These are phyloP conservation scores for Solanum rostratum DNA, from an alignment of 257 asterid species.

Conservation along the genomic window DNA sequence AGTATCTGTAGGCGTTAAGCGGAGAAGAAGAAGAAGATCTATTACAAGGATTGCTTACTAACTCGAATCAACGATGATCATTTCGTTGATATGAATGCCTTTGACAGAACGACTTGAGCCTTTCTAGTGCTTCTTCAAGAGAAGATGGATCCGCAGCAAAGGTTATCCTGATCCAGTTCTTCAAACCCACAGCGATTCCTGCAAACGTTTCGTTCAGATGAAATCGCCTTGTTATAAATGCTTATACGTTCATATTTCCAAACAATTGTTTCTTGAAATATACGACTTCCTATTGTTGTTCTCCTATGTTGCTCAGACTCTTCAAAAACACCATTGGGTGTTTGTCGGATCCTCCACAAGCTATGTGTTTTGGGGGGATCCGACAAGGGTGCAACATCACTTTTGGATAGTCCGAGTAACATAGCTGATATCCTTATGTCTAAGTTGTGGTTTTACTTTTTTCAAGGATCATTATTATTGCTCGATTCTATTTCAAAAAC, in stretches of 20 bases:
- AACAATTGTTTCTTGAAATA: not conserved
- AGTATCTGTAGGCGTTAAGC: not conserved
- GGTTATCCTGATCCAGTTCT: slow-evolving; percentile 66
- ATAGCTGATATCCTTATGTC: not conserved
- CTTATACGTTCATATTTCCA: not conserved
- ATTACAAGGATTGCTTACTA: not conserved
- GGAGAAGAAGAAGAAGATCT: not conserved
- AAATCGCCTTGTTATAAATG: not conserved
- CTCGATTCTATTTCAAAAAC: not conserved
- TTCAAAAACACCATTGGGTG: not conserved
- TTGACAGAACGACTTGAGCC: slow-evolving; percentile 50
- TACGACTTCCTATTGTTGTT: not conserved
- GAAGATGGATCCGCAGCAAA: slow-evolving; percentile 57
- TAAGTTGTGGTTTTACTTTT: not conserved
- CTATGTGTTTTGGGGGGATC: not conserved
- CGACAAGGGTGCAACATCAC: not conserved
- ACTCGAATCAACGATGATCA: not conserved
- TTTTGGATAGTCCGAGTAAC: not conserved
- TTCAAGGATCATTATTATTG: not conserved
- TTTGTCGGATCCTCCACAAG: not conserved
- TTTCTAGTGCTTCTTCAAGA: slow-evolving; percentile 18
- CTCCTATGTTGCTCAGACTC: not conserved
- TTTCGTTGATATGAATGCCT: slow-evolving; percentile 31
- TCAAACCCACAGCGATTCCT: slow-evolving; percentile 73
- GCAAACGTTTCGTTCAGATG: slow-evolving; percentile 2